Conservation (phyloP, 2,329 filamentous ascomycete species). For the Neoarthrinium moseri region DNA sequence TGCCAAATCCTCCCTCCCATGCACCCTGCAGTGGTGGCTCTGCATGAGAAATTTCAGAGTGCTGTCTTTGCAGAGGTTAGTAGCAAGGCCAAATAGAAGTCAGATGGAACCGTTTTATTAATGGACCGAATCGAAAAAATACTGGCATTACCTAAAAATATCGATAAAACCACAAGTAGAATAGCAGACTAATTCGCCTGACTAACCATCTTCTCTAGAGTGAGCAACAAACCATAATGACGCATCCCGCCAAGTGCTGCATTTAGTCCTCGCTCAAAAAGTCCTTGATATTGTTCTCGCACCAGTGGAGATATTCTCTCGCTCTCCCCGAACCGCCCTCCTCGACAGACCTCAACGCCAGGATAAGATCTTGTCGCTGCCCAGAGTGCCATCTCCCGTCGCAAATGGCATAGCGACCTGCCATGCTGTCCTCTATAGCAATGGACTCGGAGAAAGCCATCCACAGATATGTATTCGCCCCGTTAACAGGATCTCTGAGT, state of each 20-base stretch:
- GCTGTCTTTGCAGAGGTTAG: background rate
- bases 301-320: slow-evolving; percentile 18
- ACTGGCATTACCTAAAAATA: too few species aligned
- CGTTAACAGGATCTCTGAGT: slow-evolving; percentile 10
- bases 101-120: too few species aligned
- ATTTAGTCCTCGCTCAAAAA: background rate
- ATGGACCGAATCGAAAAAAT: too few species aligned
- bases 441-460: slow-evolving; percentile 19
- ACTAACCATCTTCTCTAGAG: too few species aligned
- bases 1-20: slow-evolving; percentile 10
- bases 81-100: background rate
- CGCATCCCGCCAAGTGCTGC: too few species aligned
- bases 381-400: slow-evolving; percentile 22
- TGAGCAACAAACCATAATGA: too few species aligned
- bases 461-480: slow-evolving; percentile 21
- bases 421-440: slow-evolving; percentile 15
- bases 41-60: slow-evolving; percentile 1
- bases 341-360: slow-evolving; percentile 10
- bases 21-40: background rate
- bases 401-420: slow-evolving; percentile 20
- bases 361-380: slow-evolving; percentile 18
- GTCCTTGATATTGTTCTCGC: slow-evolving; percentile 10
- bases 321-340: slow-evolving; percentile 19
- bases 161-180: too few species aligned
- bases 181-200: too few species aligned